Evolutionary conservation across 2,329 filamentous ascomycete genomes (phyloP), one percentile per base, ranked within the genome.

Genomic region (Neopestalotiopsis sp.): DNA sequence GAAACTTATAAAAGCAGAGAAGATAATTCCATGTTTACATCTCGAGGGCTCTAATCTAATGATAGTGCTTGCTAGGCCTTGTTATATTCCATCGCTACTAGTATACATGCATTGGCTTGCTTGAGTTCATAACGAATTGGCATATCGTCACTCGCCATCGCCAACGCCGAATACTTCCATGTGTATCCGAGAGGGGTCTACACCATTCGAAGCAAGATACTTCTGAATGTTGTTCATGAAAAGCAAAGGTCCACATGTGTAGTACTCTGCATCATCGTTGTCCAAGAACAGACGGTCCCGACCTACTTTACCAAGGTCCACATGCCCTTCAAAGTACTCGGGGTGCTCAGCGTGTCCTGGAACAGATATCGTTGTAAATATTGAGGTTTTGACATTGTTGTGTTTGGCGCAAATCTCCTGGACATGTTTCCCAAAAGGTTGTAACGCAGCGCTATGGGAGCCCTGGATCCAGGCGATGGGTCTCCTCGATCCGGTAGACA

Each of bases 151-250:
- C 40, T 75, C 66, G 49, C 66, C 75, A 66, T 84, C 81, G 17
- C 89, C 88, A 1, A 89, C 90, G n/a, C 84, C 86, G 72, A 93
- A 94, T 38, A 92, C 78, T 79, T 94, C 92, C 72, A 93, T 84
- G 74, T 90, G 86, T 67, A 93, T 85, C 72, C 88, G 86, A 38
- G 84, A 84, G n/a, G 79, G 78, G 1, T 82, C 78, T 1, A 94
- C 90, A 0, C 90, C 91, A 67, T 83, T 79, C 2, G 74, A 80
- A 72, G 84, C 80, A 68, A 94, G 81, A 72, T 82, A 84, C 7
- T 80, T 78, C 71, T 88, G 82, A 28, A 88, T 81, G 49, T 88
- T 86, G 10, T 84, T 74, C 93, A 95, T 95, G 83, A 94, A 95
- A 7, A 78, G 76, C 69, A 85, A 84, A 0, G 92, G 92, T 0